A percentile compares a stretch with the other conserved stretches of the same genome.
These are phyloP conservation scores for Neospora caninum DNA, from an alignment of 169 alveolate genomes.

Conservation along the genomic window DNA sequence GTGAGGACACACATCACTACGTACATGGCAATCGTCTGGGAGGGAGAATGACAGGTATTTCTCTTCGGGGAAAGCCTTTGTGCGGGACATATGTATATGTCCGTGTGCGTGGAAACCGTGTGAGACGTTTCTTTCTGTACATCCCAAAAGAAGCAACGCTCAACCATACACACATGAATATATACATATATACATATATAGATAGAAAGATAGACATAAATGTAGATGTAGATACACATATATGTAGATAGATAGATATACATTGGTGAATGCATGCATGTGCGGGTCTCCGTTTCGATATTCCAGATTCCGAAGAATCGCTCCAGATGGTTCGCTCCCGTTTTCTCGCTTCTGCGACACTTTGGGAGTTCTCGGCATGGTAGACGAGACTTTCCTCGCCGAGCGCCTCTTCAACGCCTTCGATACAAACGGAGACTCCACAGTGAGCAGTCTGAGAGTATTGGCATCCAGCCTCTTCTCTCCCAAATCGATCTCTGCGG, in stretches of 20 bases:
- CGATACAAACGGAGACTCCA: constrained; percentile 64
- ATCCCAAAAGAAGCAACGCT: too few species aligned
- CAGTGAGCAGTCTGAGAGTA: constrained; percentile 1
- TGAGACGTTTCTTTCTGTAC: too few species aligned
- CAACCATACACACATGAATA: neutral
- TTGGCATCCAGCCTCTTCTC: neutral
- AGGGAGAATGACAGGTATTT: too few species aligned
- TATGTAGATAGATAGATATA: neutral
- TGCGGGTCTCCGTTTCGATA: neutral
- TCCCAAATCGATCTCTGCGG: neutral
- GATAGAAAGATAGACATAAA: neutral
- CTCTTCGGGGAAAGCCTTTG: too few species aligned
- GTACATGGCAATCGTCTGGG: too few species aligned
- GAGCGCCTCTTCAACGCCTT: constrained; percentile 72
- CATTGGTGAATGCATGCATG: too few species aligned
- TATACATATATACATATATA: neutral
- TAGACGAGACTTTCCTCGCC: constrained; percentile 70
- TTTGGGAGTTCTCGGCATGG: constrained; percentile 72
- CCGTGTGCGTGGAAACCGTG: too few species aligned
- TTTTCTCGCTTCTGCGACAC: constrained; percentile 65
- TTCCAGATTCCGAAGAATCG: constrained; percentile 65
- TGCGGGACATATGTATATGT: too few species aligned
- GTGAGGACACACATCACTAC: too few species aligned
- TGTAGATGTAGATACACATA: too few species aligned
- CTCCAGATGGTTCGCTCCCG: constrained; percentile 64